Evolutionary conservation across 805 yeast species (phyloP).

Genomic region (Wickerhamiella parazyma): DNA sequence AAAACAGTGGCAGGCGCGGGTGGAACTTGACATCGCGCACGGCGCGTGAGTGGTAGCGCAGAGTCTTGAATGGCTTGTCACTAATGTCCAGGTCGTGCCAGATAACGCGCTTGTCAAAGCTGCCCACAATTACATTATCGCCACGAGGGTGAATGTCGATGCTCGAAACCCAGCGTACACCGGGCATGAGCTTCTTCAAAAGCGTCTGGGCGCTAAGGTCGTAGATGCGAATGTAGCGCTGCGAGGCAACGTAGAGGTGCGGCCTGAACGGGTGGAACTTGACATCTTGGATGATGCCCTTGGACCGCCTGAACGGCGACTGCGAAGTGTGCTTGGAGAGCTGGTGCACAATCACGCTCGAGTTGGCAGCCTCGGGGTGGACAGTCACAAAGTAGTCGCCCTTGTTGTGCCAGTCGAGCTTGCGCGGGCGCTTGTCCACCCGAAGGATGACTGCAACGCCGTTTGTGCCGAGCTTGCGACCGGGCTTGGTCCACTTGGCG

Average conservation of each 20-base stretch:
- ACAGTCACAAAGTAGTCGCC: slow-evolving; percentile 95
- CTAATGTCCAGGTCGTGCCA: slow-evolving; percentile 95
- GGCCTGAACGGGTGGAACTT: slow-evolving; percentile 96
- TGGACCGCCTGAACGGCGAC: slow-evolving; percentile 84
- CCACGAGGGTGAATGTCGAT: slow-evolving; percentile 95
- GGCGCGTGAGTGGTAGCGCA: slow-evolving; percentile 90
- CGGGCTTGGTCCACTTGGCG: slow-evolving; percentile 74
- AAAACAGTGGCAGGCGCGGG: slow-evolving; percentile 75
- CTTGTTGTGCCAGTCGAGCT: slow-evolving; percentile 86
- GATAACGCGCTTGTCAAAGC: slow-evolving; percentile 85
- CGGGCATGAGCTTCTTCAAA: slow-evolving; percentile 78
- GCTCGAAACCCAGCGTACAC: slow-evolving; percentile 86
- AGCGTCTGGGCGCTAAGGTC: slow-evolving; percentile 77
- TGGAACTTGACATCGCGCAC: slow-evolving; percentile 83
- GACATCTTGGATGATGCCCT: slow-evolving; percentile 91
- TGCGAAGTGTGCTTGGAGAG: slow-evolving; percentile 87
- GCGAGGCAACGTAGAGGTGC: slow-evolving; percentile 84
- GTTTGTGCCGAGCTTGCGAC: slow-evolving; percentile 39
- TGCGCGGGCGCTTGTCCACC: slow-evolving; percentile 52
- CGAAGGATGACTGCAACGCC: slow-evolving; percentile 68
- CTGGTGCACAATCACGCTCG: slow-evolving; percentile 88
- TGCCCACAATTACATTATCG: slow-evolving; percentile 81
- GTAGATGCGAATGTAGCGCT: slow-evolving; percentile 80
- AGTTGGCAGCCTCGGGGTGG: slow-evolving; percentile 84
- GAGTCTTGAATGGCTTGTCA: slow-evolving; percentile 83